These are phyloP conservation scores for Diaporthe helianthi DNA, from an alignment of 2,329 filamentous ascomycete genomes.

Conservation along the genomic window DNA sequence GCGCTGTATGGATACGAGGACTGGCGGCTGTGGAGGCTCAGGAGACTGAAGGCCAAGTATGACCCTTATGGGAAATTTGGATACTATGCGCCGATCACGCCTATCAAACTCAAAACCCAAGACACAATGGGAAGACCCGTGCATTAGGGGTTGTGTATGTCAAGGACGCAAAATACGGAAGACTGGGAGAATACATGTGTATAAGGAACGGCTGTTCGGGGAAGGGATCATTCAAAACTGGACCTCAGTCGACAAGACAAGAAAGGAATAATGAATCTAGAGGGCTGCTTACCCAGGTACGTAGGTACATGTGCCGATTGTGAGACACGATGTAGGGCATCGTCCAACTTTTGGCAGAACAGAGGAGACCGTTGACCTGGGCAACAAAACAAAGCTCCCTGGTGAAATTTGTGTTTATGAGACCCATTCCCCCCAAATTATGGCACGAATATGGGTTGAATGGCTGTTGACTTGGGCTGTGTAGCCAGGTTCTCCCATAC, in stretches of 20 bases:
- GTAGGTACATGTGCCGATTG: background rate
- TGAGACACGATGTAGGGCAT: background rate
- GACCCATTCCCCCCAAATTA: background rate
- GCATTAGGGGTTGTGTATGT: background rate
- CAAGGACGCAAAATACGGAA: too few species aligned
- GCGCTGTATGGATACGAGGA: conserved; percentile 42
- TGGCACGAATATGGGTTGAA: background rate
- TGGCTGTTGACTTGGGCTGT: background rate
- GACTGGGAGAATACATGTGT: background rate
- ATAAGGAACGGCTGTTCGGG: too few species aligned
- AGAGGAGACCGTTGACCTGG: background rate
- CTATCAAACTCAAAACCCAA: background rate
- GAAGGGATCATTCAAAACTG: background rate
- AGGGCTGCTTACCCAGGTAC: too few species aligned
- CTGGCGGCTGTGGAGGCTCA: conserved; percentile 44
- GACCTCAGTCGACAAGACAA: too few species aligned
- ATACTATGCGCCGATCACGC: conserved; percentile 5
- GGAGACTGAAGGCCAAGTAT: conserved; percentile 44
- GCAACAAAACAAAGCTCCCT: background rate
- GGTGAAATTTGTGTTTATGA: background rate
- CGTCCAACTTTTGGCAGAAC: too few species aligned
- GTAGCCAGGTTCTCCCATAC: background rate
- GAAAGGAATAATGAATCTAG: background rate
- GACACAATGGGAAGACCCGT: background rate
- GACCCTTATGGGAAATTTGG: conserved; percentile 39